phyloP scores from a whole-genome alignment of 2,329 filamentous ascomycete genomes.

The Diplodia intermedia region DNA sequence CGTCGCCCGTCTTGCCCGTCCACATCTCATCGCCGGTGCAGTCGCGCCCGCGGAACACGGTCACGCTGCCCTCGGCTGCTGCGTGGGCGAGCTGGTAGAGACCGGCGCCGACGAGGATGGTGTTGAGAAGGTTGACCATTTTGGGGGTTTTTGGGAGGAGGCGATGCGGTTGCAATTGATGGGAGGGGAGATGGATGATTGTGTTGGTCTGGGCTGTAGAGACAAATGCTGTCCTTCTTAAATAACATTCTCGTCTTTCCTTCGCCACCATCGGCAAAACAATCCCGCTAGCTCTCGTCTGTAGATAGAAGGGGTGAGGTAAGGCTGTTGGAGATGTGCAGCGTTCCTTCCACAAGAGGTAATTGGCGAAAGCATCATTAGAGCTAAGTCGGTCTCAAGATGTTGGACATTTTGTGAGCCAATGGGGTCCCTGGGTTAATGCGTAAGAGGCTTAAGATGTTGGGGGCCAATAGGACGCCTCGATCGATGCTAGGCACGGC shows the following conservation, averaged over 20 bases:
- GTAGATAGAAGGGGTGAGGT: too few relatives aligned
- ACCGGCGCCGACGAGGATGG: constrained; percentile 1
- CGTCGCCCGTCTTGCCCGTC: not conserved
- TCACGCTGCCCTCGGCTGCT: constrained; percentile 2
- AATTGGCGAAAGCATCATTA: too few relatives aligned
- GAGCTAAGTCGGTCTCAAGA: too few relatives aligned
- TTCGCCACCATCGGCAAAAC: not conserved
- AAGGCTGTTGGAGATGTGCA: too few relatives aligned
- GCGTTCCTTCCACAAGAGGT: too few relatives aligned
- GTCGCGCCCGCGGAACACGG: not conserved
- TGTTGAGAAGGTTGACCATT: not conserved
- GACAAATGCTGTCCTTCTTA: not conserved
- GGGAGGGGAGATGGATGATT: not conserved
- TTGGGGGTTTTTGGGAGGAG: too few relatives aligned
- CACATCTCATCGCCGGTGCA: constrained; percentile 2
- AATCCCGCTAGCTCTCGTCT: too few relatives aligned
- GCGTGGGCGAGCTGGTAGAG: not conserved
- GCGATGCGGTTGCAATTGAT: too few relatives aligned
- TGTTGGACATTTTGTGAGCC: too few relatives aligned
- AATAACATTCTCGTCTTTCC: not conserved
- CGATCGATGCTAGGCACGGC: not conserved
- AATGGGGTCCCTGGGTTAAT: not conserved
- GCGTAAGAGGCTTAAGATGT: not conserved
- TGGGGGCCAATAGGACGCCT: not conserved
- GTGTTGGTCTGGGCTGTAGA: not conserved